Conservation (phyloP, 345 rosid species). For the Salix purpurea region DNA sequence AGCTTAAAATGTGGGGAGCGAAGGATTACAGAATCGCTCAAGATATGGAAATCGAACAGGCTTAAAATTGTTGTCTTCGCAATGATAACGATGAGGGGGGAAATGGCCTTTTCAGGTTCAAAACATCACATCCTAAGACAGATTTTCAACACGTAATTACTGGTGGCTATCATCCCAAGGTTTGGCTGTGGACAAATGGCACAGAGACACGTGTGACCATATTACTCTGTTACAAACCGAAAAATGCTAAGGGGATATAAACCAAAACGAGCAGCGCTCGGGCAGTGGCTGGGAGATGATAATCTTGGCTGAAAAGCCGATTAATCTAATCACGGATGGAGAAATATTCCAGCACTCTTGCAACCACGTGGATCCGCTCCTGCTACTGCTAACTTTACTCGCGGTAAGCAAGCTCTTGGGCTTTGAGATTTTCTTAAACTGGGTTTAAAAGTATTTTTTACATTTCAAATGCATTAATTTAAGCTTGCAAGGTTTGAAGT, state of each 20-base stretch:
- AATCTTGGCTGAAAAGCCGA: no score
- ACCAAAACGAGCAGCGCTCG: no score
- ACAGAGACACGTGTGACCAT: neutral
- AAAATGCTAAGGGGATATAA: neutral
- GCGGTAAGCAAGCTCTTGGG: no score
- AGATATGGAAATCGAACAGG: neutral
- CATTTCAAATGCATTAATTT: no score
- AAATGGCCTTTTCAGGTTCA: neutral
- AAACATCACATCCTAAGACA: neutral
- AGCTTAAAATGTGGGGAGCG: neutral
- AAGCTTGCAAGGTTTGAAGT: no score
- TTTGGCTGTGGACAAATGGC: neutral
- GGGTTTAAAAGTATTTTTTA: no score
- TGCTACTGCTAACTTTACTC: no score
- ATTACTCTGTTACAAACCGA: neutral
- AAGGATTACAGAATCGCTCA: neutral
- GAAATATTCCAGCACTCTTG: no score
- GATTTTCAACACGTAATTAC: constrained; percentile 23
- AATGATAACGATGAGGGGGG: neutral
- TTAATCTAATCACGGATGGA: no score
- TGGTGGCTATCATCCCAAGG: neutral
- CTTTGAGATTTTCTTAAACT: no score
- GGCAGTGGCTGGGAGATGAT: no score
- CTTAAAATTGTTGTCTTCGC: neutral
- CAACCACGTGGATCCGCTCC: no score